Percentiles rank a stretch among this genome's conserved stretches.
These are phyloP conservation scores for Excoecaria cochinchinensis DNA, from an alignment of 345 rosid genomes.

Conservation along the genomic window DNA sequence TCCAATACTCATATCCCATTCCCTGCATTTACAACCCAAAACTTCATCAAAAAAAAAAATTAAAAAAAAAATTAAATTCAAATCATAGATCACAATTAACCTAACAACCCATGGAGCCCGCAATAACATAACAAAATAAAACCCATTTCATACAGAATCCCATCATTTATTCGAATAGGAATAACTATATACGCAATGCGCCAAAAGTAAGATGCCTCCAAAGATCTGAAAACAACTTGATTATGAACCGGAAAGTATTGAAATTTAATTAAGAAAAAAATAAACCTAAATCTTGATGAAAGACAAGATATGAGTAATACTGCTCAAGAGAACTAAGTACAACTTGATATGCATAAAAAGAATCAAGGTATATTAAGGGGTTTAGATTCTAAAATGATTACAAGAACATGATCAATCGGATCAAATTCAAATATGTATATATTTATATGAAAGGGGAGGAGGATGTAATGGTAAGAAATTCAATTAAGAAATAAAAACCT, in stretches of 20 bases:
- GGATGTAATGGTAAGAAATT: neutral
- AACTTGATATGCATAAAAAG: neutral
- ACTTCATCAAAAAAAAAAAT: conserved; percentile 1
- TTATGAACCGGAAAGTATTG: neutral
- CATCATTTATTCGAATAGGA: neutral
- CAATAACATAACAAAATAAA: neutral
- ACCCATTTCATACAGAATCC: neutral
- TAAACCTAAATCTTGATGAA: neutral
- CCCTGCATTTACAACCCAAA: conserved; percentile 29
- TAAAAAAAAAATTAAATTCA: neutral
- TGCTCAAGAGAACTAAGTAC: neutral
- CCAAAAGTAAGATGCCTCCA: neutral
- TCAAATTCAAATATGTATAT: neutral
- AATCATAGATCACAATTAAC: conserved; percentile 3
- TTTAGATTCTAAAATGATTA: neutral
- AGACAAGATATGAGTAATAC: neutral
- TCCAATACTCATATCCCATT: conserved; percentile 30
- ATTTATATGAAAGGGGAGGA: neutral
- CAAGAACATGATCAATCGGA: neutral
- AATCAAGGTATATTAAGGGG: neutral
- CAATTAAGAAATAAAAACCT: neutral
- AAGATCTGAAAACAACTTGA: conserved; percentile 1
- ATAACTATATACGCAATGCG: neutral
- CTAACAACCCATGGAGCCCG: neutral
- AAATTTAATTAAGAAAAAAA: neutral